Conservation (phyloP, 495 filamentous ascomycete genomes). For the Talaromyces liani region DNA sequence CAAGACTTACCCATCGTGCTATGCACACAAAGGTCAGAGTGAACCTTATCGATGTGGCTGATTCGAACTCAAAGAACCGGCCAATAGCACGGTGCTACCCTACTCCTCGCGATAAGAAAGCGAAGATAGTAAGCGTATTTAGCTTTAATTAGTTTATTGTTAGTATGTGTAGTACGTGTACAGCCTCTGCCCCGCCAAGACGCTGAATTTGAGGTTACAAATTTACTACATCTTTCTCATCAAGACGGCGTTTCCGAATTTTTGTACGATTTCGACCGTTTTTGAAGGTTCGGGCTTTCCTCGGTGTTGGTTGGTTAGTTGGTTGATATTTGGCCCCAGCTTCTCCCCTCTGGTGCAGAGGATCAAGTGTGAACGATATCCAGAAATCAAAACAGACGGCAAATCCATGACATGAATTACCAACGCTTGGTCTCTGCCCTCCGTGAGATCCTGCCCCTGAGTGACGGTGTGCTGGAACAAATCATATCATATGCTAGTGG, state of each 20-base stretch:
- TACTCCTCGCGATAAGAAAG: background rate
- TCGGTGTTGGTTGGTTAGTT: background rate
- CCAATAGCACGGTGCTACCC: background rate
- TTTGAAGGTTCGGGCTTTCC: background rate
- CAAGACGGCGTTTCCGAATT: background rate
- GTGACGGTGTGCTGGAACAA: constrained; percentile 3
- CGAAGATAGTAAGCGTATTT: background rate
- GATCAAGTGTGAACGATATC: background rate
- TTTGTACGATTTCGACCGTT: background rate
- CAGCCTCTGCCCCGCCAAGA: background rate
- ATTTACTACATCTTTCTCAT: background rate
- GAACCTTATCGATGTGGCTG: background rate
- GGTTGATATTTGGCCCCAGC: background rate
- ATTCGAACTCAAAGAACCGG: background rate
- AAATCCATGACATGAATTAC: background rate
- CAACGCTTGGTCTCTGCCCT: background rate
- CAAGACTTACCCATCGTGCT: background rate
- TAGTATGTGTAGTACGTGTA: background rate
- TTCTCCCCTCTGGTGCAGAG: background rate
- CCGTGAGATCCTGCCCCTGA: background rate
- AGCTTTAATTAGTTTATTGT: background rate
- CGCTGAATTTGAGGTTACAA: background rate
- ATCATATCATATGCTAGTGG: background rate
- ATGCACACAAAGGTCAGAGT: background rate
- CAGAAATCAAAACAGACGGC: background rate